Conservation (phyloP, 1,139 yeast genomes). For the Nakaseomyces sp. region DNA sequence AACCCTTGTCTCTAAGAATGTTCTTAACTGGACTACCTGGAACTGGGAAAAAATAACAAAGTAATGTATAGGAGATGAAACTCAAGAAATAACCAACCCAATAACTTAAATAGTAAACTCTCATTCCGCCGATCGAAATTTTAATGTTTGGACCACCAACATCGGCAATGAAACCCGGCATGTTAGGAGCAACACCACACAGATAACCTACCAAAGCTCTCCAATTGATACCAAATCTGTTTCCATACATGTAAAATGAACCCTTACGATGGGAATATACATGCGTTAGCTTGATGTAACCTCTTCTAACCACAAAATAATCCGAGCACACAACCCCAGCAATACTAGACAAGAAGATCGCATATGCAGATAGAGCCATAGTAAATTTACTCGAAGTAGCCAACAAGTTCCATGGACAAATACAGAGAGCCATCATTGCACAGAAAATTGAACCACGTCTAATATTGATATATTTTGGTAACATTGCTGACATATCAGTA, state of each 20-base stretch:
- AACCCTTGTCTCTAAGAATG: constrained; percentile 43
- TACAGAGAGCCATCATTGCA: constrained; percentile 65
- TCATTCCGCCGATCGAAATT: constrained; percentile 51
- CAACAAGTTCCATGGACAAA: constrained; percentile 84
- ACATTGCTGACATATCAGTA: constrained; percentile 77
- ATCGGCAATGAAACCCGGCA: constrained; percentile 83
- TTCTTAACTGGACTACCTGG: constrained; percentile 48
- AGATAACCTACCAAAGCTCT: constrained; percentile 66
- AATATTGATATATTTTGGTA: constrained; percentile 73
- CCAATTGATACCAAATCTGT: constrained; percentile 66
- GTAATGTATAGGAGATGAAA: constrained; percentile 40
- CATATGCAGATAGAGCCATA: constrained; percentile 74
- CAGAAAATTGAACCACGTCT: constrained; percentile 77
- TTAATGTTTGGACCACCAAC: constrained; percentile 60
- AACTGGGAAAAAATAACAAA: constrained; percentile 50
- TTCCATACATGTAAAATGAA: constrained; percentile 50
- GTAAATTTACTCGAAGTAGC: constrained; percentile 70
- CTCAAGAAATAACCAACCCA: constrained; percentile 65
- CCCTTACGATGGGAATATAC: constrained; percentile 42
- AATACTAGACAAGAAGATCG: constrained; percentile 78
- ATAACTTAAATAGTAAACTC: constrained; percentile 63
- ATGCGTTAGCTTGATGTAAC: constrained; percentile 55
- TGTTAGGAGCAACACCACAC: constrained; percentile 70
- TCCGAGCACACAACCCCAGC: constrained; percentile 79
- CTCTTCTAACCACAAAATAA: constrained; percentile 69